A percentile compares a stretch with the other conserved stretches of the same genome.
Evolutionary conservation across 1,284 basidiomycete genomes (phyloP).

Genomic region (Moesziomyces antarcticus): DNA sequence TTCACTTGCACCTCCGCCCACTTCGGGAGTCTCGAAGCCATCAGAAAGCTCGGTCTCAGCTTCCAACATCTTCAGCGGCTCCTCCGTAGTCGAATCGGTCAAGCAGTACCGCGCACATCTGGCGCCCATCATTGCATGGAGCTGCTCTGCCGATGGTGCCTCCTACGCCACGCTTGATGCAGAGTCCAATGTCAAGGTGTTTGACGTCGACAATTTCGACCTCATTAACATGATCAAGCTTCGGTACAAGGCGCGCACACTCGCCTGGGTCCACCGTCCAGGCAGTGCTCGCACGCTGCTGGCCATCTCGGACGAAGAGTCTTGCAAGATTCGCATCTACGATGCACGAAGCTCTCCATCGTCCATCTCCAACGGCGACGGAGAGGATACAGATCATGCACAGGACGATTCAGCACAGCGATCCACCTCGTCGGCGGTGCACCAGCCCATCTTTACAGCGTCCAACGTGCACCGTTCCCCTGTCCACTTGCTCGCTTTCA

Average conservation of each 20-base stretch:
- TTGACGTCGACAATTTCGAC: conserved; percentile 97
- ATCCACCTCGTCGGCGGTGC: not conserved
- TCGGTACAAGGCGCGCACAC: conserved; percentile 43
- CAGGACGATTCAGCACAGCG: not conserved
- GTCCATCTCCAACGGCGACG: not conserved
- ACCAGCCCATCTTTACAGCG: conserved; percentile 26
- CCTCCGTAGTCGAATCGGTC: conserved; percentile 67
- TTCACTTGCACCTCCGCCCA: conserved; percentile 80
- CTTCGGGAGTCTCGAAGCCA: conserved; percentile 72
- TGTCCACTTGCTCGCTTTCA: conserved; percentile 72
- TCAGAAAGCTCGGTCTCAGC: not conserved
- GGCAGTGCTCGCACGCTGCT: conserved; percentile 88
- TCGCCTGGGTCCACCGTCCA: conserved; percentile 83
- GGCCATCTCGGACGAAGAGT: conserved; percentile 84
- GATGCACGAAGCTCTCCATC: conserved; percentile 75
- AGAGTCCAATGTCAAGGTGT: conserved; percentile 80
- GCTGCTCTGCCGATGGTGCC: conserved; percentile 90
- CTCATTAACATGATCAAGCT: conserved; percentile 99
- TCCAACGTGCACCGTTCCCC: conserved; percentile 35
- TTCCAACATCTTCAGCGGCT: conserved; percentile 22
- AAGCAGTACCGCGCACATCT: conserved; percentile 81
- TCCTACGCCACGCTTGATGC: conserved; percentile 79
- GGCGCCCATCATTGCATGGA: conserved; percentile 80
- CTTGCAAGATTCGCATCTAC: conserved; percentile 84
- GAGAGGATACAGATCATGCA: not conserved